Evolutionary conservation across 164 flowering plant genomes (phyloP), one percentile per base, ranked within the genome.

Genomic region (Stephania yunnanensis): DNA sequence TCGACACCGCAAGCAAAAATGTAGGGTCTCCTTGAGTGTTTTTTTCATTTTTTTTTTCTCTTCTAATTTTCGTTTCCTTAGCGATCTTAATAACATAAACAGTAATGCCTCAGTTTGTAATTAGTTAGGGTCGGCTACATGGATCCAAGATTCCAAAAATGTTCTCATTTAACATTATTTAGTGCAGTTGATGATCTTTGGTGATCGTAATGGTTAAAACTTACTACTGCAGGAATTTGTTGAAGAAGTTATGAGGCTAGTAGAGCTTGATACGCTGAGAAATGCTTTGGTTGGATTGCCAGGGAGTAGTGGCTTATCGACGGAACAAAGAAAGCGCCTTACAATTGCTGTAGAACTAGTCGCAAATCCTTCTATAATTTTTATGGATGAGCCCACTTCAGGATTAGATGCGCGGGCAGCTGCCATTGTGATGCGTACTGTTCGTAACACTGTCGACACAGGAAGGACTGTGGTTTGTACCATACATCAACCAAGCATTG

Each of bases 321-420:
- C 70, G 6, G 87, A 87, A 72, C 87, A 87, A 71, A 77, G 87
- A 11, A 87, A 87, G 70, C 52, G 86, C 76, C 84, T 87, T 46
- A 87, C 87, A 1, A 85, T 87, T 31, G 87, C 87, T 8, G 87
- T 86, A 53, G 89, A 86, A 80, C 89, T 85, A 75, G 86, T 86
- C 67, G 70, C 89, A 1, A 86, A 86, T 63, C 89, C 87, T 13
- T 84, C 89, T 9, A 83, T 83, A 9, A 82, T 86, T 17, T 86
- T 83, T 66, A 84, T 86, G 86, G 86, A 86, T 79, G 88, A 86
- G 65, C 88, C 72, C 25, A 86, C 85, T 1, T 75, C 87, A 5
- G 87, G 88, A 44, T 31, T 84, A 10, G 87, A 86, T 83, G 88
- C 88, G 25, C 78, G 87, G 76, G 78, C 86, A 73, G 88, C 87